These are phyloP conservation scores for Ustilago tritici DNA, from an alignment of 1,284 basidiomycete genomes.

Conservation along the genomic window DNA sequence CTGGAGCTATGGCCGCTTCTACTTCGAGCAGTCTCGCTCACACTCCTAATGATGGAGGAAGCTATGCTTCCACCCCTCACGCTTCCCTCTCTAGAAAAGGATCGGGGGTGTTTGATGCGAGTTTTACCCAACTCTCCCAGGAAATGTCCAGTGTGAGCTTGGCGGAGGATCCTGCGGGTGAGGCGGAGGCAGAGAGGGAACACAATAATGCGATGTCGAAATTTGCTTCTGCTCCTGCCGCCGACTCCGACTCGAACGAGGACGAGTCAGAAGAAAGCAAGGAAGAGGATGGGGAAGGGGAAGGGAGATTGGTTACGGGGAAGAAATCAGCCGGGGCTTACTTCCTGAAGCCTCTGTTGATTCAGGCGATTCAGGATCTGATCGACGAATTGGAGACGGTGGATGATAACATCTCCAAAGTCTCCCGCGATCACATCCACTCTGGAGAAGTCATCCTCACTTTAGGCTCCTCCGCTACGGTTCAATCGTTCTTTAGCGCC, in stretches of 20 bases:
- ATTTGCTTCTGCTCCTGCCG: slow-evolving; percentile 2
- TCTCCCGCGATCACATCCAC: slow-evolving; percentile 94
- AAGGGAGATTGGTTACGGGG: slow-evolving; percentile 28
- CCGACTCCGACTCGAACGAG: neutral
- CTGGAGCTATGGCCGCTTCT: slow-evolving; percentile 47
- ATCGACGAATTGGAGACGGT: slow-evolving; percentile 95
- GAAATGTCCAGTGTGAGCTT: slow-evolving; percentile 20
- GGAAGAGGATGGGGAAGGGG: slow-evolving; percentile 12
- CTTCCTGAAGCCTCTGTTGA: slow-evolving; percentile 70
- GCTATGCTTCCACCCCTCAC: slow-evolving; percentile 37
- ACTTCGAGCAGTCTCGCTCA: slow-evolving; percentile 24
- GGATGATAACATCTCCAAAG: slow-evolving; percentile 92
- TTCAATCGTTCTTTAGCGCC: slow-evolving; percentile 91
- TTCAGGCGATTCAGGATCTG: slow-evolving; percentile 76
- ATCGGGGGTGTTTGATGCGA: slow-evolving; percentile 38
- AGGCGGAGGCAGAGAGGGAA: slow-evolving; percentile 46
- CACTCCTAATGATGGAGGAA: slow-evolving; percentile 35
- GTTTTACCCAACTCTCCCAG: slow-evolving; percentile 22
- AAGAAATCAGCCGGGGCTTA: slow-evolving; percentile 48
- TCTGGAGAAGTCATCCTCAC: slow-evolving; percentile 97
- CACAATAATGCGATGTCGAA: slow-evolving; percentile 2
- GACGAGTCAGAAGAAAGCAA: neutral
- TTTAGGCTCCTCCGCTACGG: slow-evolving; percentile 85
- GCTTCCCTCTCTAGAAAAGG: slow-evolving; percentile 43
- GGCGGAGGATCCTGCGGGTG: slow-evolving; percentile 36